A percentile compares a stretch with the other conserved stretches of the same genome.
These are phyloP conservation scores for Barnettozyma salicaria DNA, from an alignment of 805 yeast genomes.

Conservation along the genomic window DNA sequence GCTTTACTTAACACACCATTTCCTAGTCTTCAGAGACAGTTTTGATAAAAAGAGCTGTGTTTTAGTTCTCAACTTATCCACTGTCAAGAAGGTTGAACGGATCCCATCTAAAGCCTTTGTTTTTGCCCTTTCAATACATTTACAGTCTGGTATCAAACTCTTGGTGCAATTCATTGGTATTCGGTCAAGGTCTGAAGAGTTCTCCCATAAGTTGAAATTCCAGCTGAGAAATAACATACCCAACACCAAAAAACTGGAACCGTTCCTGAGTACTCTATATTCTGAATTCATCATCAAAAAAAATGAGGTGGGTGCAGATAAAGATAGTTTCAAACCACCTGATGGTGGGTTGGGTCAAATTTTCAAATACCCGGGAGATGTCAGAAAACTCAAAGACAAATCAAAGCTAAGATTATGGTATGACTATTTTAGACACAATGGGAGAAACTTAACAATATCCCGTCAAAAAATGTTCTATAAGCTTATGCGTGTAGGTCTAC, in stretches of 20 bases:
- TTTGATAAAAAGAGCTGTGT: slow-evolving; percentile 64
- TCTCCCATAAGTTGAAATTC: slow-evolving; percentile 62
- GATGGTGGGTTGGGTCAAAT: slow-evolving; percentile 80
- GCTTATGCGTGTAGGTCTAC: slow-evolving; percentile 83
- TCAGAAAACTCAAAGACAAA: slow-evolving; percentile 69
- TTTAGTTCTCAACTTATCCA: slow-evolving; percentile 65
- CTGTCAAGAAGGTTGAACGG: slow-evolving; percentile 81
- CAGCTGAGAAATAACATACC: slow-evolving; percentile 57
- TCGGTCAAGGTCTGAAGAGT: slow-evolving; percentile 71
- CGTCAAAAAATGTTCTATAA: slow-evolving; percentile 74
- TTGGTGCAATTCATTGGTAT: slow-evolving; percentile 74
- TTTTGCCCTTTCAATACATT: slow-evolving; percentile 67
- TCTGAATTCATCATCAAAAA: slow-evolving; percentile 78
- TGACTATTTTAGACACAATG: slow-evolving; percentile 78
- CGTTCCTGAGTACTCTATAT: slow-evolving; percentile 66
- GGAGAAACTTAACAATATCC: slow-evolving; percentile 73
- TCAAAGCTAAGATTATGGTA: slow-evolving; percentile 90
- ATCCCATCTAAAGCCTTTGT: slow-evolving; percentile 70
- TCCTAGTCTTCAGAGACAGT: slow-evolving; percentile 65
- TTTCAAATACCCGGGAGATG: slow-evolving; percentile 87
- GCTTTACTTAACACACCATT: slow-evolving; percentile 69
- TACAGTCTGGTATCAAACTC: slow-evolving; percentile 59
- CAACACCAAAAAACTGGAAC: slow-evolving; percentile 53
- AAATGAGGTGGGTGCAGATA: slow-evolving; percentile 28
- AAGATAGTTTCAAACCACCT: slow-evolving; percentile 47